Conservation (phyloP, 805 yeast species). For the Tetrapisispora iriomotensis region DNA sequence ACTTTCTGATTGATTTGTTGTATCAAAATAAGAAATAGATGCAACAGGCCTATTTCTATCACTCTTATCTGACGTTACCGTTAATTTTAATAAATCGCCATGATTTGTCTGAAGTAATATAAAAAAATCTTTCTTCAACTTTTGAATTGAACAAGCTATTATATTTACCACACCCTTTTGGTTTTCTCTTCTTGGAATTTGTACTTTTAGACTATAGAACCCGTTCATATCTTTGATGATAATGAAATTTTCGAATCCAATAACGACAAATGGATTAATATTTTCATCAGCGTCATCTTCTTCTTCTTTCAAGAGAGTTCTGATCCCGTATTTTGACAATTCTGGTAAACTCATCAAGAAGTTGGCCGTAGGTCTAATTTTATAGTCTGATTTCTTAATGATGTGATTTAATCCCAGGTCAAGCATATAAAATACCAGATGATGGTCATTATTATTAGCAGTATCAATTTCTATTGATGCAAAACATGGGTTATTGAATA, state of each 20-base stretch:
- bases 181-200: constrained; percentile 44
- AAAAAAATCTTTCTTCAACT: constrained; percentile 51
- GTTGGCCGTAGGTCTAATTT: constrained; percentile 32
- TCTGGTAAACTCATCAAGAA: constrained; percentile 59
- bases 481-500: constrained; percentile 75
- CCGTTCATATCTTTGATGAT: constrained; percentile 39
- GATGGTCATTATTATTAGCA: constrained; percentile 28
- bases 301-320: constrained; percentile 4
- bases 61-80: constrained; percentile 36
- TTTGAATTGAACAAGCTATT: constrained; percentile 54
- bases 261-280: constrained; percentile 31
- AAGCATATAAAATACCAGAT: constrained; percentile 62
- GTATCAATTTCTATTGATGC: constrained; percentile 66
- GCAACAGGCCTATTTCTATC: constrained; percentile 32
- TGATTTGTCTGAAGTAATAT: constrained; percentile 54
- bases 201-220: constrained; percentile 32
- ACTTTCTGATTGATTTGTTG: constrained; percentile 49
- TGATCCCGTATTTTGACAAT: constrained; percentile 16
- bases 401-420: constrained; percentile 82
- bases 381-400: constrained; percentile 39
- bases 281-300: constrained; percentile 57
- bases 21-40: constrained; percentile 63
- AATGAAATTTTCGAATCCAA: constrained; percentile 49
- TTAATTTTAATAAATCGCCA: constrained; percentile 72
- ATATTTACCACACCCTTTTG: constrained; percentile 29